phyloP scores from a whole-genome alignment of 208 protist species.

The Crithidia acanthocephali region DNA sequence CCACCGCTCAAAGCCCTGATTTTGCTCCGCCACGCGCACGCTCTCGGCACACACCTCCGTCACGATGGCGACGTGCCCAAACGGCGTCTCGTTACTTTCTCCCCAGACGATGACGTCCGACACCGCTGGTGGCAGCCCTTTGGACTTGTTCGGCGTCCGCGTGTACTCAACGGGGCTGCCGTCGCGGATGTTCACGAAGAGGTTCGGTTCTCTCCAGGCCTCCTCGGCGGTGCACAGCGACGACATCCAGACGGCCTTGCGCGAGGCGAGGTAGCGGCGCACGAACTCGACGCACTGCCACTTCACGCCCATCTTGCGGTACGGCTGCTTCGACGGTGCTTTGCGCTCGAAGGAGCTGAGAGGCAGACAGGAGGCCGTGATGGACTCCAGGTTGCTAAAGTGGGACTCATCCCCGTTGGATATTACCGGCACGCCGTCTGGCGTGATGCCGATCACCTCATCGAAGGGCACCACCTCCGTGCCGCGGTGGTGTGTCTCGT shows the following conservation, averaged over 20 bases:
- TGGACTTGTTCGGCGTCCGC: conserved; percentile 43
- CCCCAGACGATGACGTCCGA: conserved; percentile 75
- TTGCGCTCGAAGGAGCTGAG: conserved; percentile 46
- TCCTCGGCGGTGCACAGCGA: conserved; percentile 60
- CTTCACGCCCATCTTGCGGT: conserved; percentile 57
- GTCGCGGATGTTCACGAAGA: conserved; percentile 34
- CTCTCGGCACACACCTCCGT: conserved; percentile 34
- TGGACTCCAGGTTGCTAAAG: conserved; percentile 58
- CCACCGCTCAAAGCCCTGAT: conserved; percentile 67
- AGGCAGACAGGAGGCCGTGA: conserved; percentile 36
- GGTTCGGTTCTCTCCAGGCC: conserved; percentile 41
- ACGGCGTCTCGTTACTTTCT: conserved; percentile 41
- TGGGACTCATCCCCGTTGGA: conserved; percentile 69
- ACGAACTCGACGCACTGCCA: conserved; percentile 82
- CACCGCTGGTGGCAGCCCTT: conserved; percentile 27
- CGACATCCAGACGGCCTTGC: conserved; percentile 71
- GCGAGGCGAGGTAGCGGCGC: conserved; percentile 65
- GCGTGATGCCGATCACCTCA: conserved; percentile 59
- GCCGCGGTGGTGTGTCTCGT: conserved; percentile 39
- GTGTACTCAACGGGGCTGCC: conserved; percentile 33
- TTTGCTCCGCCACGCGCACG: conserved; percentile 75
- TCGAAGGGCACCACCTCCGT: conserved; percentile 63
- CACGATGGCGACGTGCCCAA: conserved; percentile 72
- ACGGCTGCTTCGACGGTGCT: conserved; percentile 17
- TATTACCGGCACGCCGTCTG: conserved; percentile 69